Conservation (phyloP, 2,329 filamentous ascomycete species). For the Stagonosporopsis vannaccii region DNA sequence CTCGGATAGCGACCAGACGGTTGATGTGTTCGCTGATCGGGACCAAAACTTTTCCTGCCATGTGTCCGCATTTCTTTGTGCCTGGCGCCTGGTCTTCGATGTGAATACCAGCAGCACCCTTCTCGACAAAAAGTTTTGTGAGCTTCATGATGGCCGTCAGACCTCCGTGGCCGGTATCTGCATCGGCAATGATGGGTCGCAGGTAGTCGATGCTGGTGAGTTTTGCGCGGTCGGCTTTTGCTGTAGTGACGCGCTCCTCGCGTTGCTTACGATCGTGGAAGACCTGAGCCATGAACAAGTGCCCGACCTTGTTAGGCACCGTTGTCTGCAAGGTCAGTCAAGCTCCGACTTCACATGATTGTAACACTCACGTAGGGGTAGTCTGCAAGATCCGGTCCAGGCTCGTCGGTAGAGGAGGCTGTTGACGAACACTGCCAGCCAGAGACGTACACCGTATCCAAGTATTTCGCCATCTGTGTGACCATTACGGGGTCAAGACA, state of each 20-base stretch:
- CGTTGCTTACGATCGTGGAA: conserved; percentile 99
- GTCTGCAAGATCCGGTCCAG: conserved; percentile 95
- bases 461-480: conserved; percentile 98
- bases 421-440: conserved; percentile 99
- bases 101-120: conserved; percentile 95
- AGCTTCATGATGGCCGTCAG: conserved; percentile 99
- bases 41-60: conserved; percentile 98
- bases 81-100: conserved; percentile 98
- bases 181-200: conserved; percentile 93
- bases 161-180: conserved; percentile 95
- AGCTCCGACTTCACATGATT: background rate
- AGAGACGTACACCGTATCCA: conserved; percentile 98
- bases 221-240: conserved; percentile 74
- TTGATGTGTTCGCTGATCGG: conserved; percentile 99
- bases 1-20: conserved; percentile 92
- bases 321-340: conserved; percentile 72
- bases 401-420: conserved; percentile 92
- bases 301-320: conserved; percentile 96
- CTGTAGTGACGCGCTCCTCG: conserved; percentile 84
- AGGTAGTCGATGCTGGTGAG: conserved; percentile 90
- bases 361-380: conserved; percentile 70
- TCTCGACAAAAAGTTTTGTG: conserved; percentile 96
- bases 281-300: conserved; percentile 97
- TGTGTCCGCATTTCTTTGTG: conserved; percentile 99
- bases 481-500: conserved; percentile 98